Evolutionary conservation across 768 basidiomycete genomes (phyloP), one percentile per base, ranked within the genome.

Genomic region (Russula emetica): DNA sequence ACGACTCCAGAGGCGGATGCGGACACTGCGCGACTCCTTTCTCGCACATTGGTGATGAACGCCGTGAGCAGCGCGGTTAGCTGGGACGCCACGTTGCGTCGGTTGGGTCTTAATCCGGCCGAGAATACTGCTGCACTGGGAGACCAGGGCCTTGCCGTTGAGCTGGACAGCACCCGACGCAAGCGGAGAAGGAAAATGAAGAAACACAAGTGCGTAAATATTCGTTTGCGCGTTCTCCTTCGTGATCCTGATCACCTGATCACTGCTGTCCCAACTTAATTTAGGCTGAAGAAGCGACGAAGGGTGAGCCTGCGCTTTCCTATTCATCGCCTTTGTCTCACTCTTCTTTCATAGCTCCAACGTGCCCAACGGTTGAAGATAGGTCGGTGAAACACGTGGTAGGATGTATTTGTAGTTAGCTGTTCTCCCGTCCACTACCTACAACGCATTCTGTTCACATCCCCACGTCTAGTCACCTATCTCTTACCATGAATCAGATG

Each of bases 111-210:
- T 45, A 81, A 81, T 68, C 76, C 80, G 36, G 78, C 82, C 50
- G 77, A 78, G 60, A 75, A 80, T 72, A 81, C 44, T n/a, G 44
- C 81, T 58, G 76, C 80, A 69, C 81, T 84, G 18, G 80, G 80
- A 72, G 86, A 82, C 81, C 44, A 45, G 44, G 44, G n/a, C 10
- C 80, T 84, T 67, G 81, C 83, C 50, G 80, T 90, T 18, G 74
- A 85, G 72, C 79, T 90, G 76, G 92, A 93, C 70, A 92, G 91
- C 69, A 85, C 84, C 32, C 89, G 87, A 79, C 83, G 91, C 74
- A 94, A 94, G 80, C 82, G 85, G 69, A 80, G 85, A 80, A 89
- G 86, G 85, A 96, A 95, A 85, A 96, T 96, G 87, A 92, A 88
- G 83, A 96, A 94, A 78, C 94, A 96, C 75, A 95, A 95, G 92